Base-by-base conservation (phyloP, 208 protist genomes). In the Leptomonas seymouri region DNA sequence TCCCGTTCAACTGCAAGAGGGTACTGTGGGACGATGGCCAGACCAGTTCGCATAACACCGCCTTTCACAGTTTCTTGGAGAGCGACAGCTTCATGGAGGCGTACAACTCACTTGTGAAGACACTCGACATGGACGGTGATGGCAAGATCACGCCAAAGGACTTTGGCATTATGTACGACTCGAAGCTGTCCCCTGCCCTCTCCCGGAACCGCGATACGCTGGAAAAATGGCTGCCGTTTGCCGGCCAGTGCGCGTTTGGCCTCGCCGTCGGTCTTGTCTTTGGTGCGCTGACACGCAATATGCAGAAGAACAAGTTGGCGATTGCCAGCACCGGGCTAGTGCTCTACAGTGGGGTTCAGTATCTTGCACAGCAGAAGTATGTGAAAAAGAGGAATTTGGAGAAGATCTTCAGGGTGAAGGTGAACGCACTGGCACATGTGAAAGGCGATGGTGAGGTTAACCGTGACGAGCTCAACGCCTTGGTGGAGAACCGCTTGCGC, bases 91-190 rank as follows among this genome's bases (percentile, higher is more conserved):
- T 78, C 41, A 72, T 75, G 21, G 45, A 65, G 50, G 71, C 71
- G 1, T 67, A 50, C 23, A 51, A 74, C 30, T 30, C 71, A 14
- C 57, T 89, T 15, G 56, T 89, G 12, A 76, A 75, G 55, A 45
- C 67, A 2, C 63, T 90, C 20, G 82, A 86, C 77, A 84, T 85
- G 70, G 78, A 93, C 58, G 84, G 79, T 12, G 87, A 89, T 36
- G 87, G 87, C 27, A 82, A 77, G 61, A 45, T 90, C 18, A 90
- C 81, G 8, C 74, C 87, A 7, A 80, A 76, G 56, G 87, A 93
- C 66, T 86, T 88, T 55, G 84, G 88, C 63, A 79, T 86, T 54
- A 83, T 90, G 71, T 88, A 93, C 64, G 84, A 86, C 57, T 28
- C 74, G 25, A 54, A 81, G 46, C 62, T 90, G 18, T 81, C 78